Evolutionary conservation across 176 grass and related monocot genomes (phyloP), one percentile per base, ranked within the genome.

Genomic region (Hordeum marinum): DNA sequence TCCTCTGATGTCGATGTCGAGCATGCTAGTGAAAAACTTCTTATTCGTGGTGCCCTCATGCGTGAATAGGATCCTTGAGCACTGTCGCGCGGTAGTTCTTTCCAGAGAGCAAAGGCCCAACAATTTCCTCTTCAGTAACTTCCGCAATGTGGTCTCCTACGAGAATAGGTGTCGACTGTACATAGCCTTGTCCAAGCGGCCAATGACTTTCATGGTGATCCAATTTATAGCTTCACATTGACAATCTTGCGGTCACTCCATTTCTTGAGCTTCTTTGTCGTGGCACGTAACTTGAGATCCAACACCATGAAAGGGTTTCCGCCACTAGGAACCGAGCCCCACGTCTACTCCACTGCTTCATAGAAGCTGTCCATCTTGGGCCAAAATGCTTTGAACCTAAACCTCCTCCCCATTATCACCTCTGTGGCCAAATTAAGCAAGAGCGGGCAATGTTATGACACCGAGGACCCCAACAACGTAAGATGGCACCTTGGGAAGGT

Each of bases 361-460:
- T n/a, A 12, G 20, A 58, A 58, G 6, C 18, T 17, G 0, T 58
- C 54, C 17, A 21, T 7, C 54, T 58, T 58, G 1, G 54, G 18
- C 54, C 54, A 58, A 8, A 58, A 58, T 1, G 54, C 54, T 7
- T 58, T 18, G 1, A 58, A 58, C 4, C 17, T 0, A 8, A 58
- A 58, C 3, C 54, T 6, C 15, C 54, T 1, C 5, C 4, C 17
- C 3, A 18, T 5, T 0, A 3, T 2, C 7, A 20, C 21, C 0
- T 7, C 20, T 0, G 15, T 17, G 54, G 9, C 1, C 3, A 5
- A 2, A 7, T 20, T 18, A 0, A 18, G 0, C 1, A 58, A 2
- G 6, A 58, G 5, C 7, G 54, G 54, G 4, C 54, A 21, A 4
- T 58, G 54, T 6, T 58, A 18, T 0, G 54, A n/a, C 40, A 42